phyloP scores from a whole-genome alignment of 768 basidiomycete species.

The Tephrocybe sp. region DNA sequence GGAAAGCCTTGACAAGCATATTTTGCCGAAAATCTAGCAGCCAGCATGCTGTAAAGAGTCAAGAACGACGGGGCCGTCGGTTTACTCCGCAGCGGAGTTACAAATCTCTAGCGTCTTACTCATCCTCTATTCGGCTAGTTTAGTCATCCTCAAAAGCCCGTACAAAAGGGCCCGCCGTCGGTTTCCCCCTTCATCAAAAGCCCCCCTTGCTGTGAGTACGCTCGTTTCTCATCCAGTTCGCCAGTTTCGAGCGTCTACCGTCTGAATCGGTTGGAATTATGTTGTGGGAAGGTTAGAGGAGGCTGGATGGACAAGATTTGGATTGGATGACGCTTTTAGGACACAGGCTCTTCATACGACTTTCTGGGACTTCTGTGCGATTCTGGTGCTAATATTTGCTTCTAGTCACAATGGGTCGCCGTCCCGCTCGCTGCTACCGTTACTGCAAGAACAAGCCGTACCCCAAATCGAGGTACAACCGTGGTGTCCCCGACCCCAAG shows the following conservation, averaged over 20 bases:
- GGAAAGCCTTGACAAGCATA: too few species aligned
- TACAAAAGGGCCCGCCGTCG: slow-evolving; percentile 18
- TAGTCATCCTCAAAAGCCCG: slow-evolving; percentile 17
- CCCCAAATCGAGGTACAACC: slow-evolving; percentile 94
- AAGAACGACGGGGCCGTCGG: too few species aligned
- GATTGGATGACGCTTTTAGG: slow-evolving; percentile 18
- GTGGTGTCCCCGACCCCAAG: slow-evolving; percentile 97
- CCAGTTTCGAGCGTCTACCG: not conserved
- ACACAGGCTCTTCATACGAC: not conserved
- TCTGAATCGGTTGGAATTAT: not conserved
- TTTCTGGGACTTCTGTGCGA: slow-evolving; percentile 3
- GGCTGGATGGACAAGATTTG: slow-evolving; percentile 13
- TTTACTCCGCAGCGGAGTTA: too few species aligned
- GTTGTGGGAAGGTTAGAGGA: not conserved
- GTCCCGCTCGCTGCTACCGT: slow-evolving; percentile 96
- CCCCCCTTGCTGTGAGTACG: slow-evolving; percentile 16
- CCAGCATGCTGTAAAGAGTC: too few species aligned
- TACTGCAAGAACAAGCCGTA: slow-evolving; percentile 99
- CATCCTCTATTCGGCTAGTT: slow-evolving; percentile 9
- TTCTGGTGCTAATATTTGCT: slow-evolving; percentile 2
- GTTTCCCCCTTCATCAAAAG: not conserved
- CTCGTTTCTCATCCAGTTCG: not conserved
- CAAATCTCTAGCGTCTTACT: slow-evolving; percentile 13
- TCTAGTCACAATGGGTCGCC: slow-evolving; percentile 78
- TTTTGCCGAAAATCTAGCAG: too few species aligned